These are phyloP conservation scores for Vitellaria paradoxa DNA, from an alignment of 179 eudicot species.

Conservation along the genomic window DNA sequence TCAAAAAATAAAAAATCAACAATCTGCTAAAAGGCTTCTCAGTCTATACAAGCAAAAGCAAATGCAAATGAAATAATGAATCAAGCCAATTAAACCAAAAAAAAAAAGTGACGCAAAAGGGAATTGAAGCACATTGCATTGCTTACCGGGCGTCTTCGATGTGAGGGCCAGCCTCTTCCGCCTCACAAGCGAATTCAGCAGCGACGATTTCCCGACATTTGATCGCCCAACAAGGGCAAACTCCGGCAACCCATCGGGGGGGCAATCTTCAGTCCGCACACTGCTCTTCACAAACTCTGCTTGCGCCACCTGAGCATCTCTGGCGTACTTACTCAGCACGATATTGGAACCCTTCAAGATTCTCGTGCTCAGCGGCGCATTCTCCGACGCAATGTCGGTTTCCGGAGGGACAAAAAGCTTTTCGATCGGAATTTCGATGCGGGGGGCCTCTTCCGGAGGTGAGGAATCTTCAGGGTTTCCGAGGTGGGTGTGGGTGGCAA, in stretches of 20 bases:
- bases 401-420: constrained; percentile 88
- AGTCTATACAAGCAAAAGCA: no score
- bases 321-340: constrained; percentile 84
- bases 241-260: constrained; percentile 74
- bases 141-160: constrained; percentile 86
- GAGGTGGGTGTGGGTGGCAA: constrained; percentile 19
- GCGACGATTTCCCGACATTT: constrained; percentile 95
- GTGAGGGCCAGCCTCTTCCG: constrained; percentile 87
- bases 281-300: constrained; percentile 97
- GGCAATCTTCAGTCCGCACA: constrained; percentile 71
- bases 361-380: constrained; percentile 37
- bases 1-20: no score
- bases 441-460: constrained; percentile 19
- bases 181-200: constrained; percentile 83
- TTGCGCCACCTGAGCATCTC: constrained; percentile 53
- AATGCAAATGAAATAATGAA: not conserved
- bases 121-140: not conserved
- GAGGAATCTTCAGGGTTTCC: constrained; percentile 10
- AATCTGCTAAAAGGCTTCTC: no score
- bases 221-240: constrained; percentile 97
- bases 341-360: constrained; percentile 87
- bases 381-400: constrained; percentile 41
- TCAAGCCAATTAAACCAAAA: not conserved
- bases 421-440: constrained; percentile 44
- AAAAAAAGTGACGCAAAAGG: not conserved